phyloP scores from a whole-genome alignment of 139 green algal genomes.

The Auxenochlorella protothecoides region DNA sequence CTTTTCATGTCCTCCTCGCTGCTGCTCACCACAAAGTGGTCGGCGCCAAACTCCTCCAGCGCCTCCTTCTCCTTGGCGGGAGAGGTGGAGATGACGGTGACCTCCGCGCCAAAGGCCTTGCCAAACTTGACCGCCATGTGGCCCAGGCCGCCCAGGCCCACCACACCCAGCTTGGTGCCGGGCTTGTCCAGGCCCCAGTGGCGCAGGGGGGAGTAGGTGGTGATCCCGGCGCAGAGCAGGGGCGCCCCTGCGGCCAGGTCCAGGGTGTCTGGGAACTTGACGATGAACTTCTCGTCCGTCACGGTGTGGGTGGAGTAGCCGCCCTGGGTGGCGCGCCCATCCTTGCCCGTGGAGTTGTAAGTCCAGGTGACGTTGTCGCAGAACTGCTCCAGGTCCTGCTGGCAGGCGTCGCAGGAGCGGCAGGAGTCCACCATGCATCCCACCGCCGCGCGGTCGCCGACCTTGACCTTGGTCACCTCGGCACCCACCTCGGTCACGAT shows the following conservation, averaged over 20 bases:
- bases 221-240: slow-evolving; percentile 77
- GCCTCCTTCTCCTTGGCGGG: slow-evolving; percentile 61
- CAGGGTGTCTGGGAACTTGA: slow-evolving; percentile 51
- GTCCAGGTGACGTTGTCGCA: slow-evolving; percentile 46
- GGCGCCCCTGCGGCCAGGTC: slow-evolving; percentile 45
- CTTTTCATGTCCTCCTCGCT: slow-evolving; percentile 48
- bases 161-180: slow-evolving; percentile 56
- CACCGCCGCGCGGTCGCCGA: slow-evolving; percentile 61
- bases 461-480: slow-evolving; percentile 56
- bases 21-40: slow-evolving; percentile 52
- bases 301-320: slow-evolving; percentile 65
- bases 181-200: slow-evolving; percentile 65
- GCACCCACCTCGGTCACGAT: slow-evolving; percentile 66
- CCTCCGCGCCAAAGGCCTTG: slow-evolving; percentile 54
- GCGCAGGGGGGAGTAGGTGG: slow-evolving; percentile 51
- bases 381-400: slow-evolving; percentile 32
- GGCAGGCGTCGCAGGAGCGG: slow-evolving; percentile 33
- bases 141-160: slow-evolving; percentile 58
- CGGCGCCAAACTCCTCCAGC: slow-evolving; percentile 38
- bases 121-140: slow-evolving; percentile 47
- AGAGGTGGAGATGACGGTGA: slow-evolving; percentile 60
- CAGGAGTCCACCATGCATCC: slow-evolving; percentile 71
- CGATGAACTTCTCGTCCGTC: slow-evolving; percentile 31
- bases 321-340: slow-evolving; percentile 48
- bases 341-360: slow-evolving; percentile 50